Evolutionary conservation across 768 basidiomycete genomes (phyloP).

Genomic region (Cystofilobasidium bisporidii): DNA sequence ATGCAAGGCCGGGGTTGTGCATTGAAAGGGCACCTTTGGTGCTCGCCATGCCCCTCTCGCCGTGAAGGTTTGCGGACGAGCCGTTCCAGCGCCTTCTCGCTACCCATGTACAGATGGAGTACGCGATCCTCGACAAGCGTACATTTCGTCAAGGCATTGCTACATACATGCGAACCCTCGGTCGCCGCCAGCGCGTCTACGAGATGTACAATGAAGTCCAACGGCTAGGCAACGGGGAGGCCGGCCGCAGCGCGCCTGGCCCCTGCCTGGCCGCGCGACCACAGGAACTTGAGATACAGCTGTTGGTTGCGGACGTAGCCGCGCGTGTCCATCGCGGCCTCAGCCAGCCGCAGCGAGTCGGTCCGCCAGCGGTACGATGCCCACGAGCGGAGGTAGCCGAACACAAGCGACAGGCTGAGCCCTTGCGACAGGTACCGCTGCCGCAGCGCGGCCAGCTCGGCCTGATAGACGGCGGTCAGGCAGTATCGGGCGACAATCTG

Average conservation of each 20-base stretch:
- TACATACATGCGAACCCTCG: neutral
- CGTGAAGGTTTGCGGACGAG: too few species aligned
- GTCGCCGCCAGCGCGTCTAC: neutral
- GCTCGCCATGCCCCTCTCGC: too few species aligned
- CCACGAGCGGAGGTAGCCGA: neutral
- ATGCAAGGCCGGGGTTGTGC: too few species aligned
- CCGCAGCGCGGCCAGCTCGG: neutral
- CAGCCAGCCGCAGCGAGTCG: neutral
- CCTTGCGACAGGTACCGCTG: conserved; percentile 16
- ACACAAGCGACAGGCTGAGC: conserved; percentile 11
- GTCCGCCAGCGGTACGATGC: conserved; percentile 5
- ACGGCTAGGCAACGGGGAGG: neutral
- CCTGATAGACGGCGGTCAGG: conserved; percentile 38
- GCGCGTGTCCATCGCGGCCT: neutral
- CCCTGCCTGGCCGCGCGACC: neutral
- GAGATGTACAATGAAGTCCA: neutral
- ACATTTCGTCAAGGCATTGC: too few species aligned
- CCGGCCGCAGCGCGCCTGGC: neutral
- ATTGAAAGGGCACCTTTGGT: too few species aligned
- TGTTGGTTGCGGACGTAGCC: neutral
- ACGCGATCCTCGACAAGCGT: too few species aligned
- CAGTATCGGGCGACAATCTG: conserved; percentile 79
- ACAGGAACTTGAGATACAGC: neutral
- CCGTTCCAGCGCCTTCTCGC: too few species aligned
- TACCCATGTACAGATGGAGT: too few species aligned